Percentiles rank a stretch among this genome's conserved stretches.
Evolutionary conservation across 169 alveolate species (phyloP).

Genomic region (Perkinsus chesapeaki): DNA sequence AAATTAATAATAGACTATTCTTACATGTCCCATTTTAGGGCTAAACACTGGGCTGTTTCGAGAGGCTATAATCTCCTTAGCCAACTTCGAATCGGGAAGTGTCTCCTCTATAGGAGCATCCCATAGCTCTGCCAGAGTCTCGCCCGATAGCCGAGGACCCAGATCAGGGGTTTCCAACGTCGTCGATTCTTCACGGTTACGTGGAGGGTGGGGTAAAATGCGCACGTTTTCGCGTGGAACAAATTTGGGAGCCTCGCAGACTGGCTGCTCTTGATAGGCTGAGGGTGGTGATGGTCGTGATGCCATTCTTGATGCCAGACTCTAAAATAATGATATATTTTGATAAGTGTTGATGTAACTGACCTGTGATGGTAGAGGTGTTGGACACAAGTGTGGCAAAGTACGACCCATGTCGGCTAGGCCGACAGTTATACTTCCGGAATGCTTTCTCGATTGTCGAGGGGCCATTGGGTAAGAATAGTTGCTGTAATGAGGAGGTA

Average conservation of each 20-base stretch:
- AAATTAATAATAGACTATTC: neutral
- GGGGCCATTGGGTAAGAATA: neutral
- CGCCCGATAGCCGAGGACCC: neutral
- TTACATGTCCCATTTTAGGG: neutral
- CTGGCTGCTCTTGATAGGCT: neutral
- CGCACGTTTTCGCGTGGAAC: neutral
- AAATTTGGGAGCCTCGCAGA: neutral
- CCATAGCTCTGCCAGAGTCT: neutral
- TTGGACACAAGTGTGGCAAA: neutral
- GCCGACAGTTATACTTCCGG: neutral
- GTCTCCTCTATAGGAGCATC: neutral
- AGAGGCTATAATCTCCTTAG: neutral
- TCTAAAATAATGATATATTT: neutral
- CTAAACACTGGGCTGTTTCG: neutral
- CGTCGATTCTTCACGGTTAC: neutral
- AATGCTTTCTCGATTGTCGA: constrained; percentile 3
- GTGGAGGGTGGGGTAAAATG: neutral
- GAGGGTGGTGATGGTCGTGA: neutral
- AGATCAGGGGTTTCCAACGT: neutral
- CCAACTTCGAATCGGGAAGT: neutral
- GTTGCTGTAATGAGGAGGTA: neutral
- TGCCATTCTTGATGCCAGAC: neutral
- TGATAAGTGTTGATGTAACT: neutral
- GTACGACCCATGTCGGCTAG: neutral
- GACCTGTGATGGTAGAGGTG: neutral